Evolutionary conservation across 192 early-diverging fungal species (phyloP).

Genomic region (Backusella luteola): DNA sequence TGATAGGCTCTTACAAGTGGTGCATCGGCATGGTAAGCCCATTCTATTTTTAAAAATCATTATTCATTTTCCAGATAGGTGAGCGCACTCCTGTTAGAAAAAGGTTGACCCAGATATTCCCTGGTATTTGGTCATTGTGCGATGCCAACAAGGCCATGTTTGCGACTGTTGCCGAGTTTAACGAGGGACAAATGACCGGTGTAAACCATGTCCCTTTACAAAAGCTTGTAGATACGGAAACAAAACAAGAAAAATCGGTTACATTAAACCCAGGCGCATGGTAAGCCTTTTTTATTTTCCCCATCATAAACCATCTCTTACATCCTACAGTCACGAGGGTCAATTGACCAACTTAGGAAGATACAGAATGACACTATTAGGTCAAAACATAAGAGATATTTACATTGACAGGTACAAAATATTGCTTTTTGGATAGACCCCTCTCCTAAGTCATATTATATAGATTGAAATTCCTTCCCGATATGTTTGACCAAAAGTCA

Average conservation of each 20-base stretch:
- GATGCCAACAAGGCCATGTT: slow-evolving; percentile 30
- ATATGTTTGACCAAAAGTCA: slow-evolving; percentile 3
- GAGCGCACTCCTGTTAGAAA: slow-evolving; percentile 44
- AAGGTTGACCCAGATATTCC: slow-evolving; percentile 25
- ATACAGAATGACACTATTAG: slow-evolving; percentile 30
- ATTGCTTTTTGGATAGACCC: too few species aligned
- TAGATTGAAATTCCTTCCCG: slow-evolving; percentile 29
- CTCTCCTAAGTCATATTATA: background rate
- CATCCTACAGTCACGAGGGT: slow-evolving; percentile 24
- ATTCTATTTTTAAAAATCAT: too few species aligned
- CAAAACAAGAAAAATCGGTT: background rate
- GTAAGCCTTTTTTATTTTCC: background rate
- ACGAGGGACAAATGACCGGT: background rate
- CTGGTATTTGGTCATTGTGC: slow-evolving; percentile 40
- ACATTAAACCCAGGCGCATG: slow-evolving; percentile 12
- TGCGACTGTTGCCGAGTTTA: slow-evolving; percentile 21
- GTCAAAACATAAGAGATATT: slow-evolving; percentile 26
- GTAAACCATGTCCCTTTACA: background rate
- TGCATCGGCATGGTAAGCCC: slow-evolving; percentile 43
- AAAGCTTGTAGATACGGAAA: slow-evolving; percentile 20
- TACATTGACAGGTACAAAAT: slow-evolving; percentile 32
- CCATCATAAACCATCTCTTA: too few species aligned
- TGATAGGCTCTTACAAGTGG: slow-evolving; percentile 35
- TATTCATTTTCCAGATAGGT: slow-evolving; percentile 16
- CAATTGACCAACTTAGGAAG: slow-evolving; percentile 40